These are phyloP conservation scores for Cordyceps fumosorosea DNA, from an alignment of 2,329 filamentous ascomycete genomes.

Conservation along the genomic window DNA sequence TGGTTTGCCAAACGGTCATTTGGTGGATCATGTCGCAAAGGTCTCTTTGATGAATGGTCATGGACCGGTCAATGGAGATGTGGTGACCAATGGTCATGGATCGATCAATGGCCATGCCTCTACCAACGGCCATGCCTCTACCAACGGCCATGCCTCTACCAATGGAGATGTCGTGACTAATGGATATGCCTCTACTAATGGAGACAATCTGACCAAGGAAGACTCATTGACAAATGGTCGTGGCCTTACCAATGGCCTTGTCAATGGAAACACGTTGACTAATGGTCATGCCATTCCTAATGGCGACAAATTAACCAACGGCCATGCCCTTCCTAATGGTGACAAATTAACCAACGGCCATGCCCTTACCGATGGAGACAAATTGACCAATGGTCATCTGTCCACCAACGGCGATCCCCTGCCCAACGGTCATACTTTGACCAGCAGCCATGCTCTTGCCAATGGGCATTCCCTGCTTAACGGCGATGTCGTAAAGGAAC, in stretches of 20 bases:
- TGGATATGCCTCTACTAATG: not conserved
- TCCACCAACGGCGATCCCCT: not conserved
- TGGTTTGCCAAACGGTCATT: not conserved
- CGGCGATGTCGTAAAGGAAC: too few relatives aligned
- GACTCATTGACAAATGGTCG: too few relatives aligned
- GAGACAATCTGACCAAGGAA: too few relatives aligned
- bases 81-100: not conserved
- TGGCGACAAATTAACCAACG: too few relatives aligned
- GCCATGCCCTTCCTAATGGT: not conserved
- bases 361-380: not conserved
- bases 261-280: too few relatives aligned
- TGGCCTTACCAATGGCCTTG: too few relatives aligned
- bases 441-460: not conserved
- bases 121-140: not conserved
- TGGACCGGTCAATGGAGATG: not conserved
- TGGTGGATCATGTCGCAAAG: too few relatives aligned
- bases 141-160: not conserved
- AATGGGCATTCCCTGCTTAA: not conserved
- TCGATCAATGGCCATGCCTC: not conserved
- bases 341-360: not conserved
- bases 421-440: not conserved
- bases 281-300: not conserved
- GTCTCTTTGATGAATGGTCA: not conserved
- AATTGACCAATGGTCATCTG: not conserved
- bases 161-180: not conserved